phyloP scores from a whole-genome alignment of 306 rosid species.

The Gastrolobium bilobum region DNA sequence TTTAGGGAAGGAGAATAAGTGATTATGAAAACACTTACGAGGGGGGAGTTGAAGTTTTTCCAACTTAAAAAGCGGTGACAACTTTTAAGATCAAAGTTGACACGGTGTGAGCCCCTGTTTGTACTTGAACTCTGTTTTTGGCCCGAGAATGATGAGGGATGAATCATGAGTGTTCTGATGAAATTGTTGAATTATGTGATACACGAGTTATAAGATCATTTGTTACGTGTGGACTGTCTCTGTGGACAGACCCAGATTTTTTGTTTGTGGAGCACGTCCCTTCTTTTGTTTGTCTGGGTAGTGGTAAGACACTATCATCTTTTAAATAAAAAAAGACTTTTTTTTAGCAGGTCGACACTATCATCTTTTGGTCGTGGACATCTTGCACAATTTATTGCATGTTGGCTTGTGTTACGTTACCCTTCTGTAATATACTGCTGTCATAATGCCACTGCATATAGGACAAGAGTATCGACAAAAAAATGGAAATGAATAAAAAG shows the following conservation, averaged over 20 bases:
- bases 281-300: not conserved
- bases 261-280: not conserved
- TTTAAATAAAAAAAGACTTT: not conserved
- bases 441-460: not conserved
- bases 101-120: too few species aligned
- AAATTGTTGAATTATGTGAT: not conserved
- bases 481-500: not conserved
- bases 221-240: not conserved
- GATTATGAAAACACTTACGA: too few species aligned
- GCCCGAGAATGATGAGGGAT: not conserved
- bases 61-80: too few species aligned
- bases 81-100: too few species aligned
- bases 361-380: constrained; percentile 1
- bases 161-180: not conserved
- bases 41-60: too few species aligned
- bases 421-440: not conserved
- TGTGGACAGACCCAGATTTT: not conserved
- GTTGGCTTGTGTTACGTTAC: not conserved
- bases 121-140: not conserved
- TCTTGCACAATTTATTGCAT: not conserved
- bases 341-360: not conserved
- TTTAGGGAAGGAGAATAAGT: too few species aligned
- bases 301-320: not conserved
- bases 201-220: not conserved
- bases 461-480: not conserved